Base-by-base conservation (phyloP, 306 rosid genomes). In the Datisca glomerata region DNA sequence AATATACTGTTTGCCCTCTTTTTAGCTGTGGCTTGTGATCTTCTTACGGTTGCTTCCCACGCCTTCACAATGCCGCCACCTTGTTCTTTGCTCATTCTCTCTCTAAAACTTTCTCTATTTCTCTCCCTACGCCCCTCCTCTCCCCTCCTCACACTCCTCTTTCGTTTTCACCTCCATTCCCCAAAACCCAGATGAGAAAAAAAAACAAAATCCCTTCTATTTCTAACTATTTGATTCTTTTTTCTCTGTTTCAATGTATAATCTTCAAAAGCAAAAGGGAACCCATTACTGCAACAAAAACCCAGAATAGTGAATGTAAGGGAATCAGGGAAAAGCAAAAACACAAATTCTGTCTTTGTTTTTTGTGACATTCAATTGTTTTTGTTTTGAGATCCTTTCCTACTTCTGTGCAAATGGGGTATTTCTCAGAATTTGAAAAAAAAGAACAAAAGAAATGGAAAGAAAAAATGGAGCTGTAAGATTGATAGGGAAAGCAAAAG, bases 11-110 rank as follows among this genome's bases (percentile, higher is more conserved):
- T 71, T 17, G 77, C 55, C 53, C 77, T 70, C 51, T 79, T 87
- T 79, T 71, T 82, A 2, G 56, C 47, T 52, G 59, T 43, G 12
- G 56, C 51, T 15, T 64, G 66, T 29, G 96, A 69, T 76, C 67
- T 72, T 0, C 89, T 65, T 42, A 79, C 72, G 6, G 72, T 65
- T 54, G 68, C 21, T 62, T 79, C 80, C 85, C 84, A 79, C 27
- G 71, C 72, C 50, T 70, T 76, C 12, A 57, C 71, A 51, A 71
- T 61, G 73, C 76, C 78, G 73, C 76, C 78, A 21, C 46, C 55
- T 13, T 60, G 44, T 54, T 79, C 96, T 51, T 38, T 78, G 79
- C 78, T 81, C 96, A 86, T 86, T 69, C 73, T 76, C 70, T 49
- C 68, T 12, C 54, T 31, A 11, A 31, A n/a, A 31, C 36, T n/a